Evolutionary conservation across 305 asterid genomes (phyloP), one percentile per base, ranked within the genome.

Genomic region (Fraxinus velutina): DNA sequence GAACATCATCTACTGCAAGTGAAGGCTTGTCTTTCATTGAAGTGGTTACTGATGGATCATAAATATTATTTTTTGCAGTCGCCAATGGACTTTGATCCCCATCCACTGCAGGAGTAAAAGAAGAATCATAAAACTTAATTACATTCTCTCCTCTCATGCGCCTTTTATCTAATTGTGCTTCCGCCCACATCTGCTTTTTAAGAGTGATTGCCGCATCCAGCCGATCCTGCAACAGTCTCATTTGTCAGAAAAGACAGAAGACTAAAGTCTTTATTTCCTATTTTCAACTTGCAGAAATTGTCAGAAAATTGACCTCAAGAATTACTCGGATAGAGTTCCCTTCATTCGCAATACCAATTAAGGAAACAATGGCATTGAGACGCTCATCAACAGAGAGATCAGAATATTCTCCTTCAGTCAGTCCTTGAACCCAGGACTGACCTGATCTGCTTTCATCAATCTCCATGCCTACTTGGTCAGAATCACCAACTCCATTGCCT

Each of bases 181-280:
- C 98, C n/a, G 99, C 96, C 99, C 97, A 96, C 98, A 96, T 96
- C 86, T 94, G 99, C 87, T 94, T 96, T 83, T 94, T 96, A 62
- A 96, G 91, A 79, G 96, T 89, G 88, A 82, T 92, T 32, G 97
- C 98, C 74, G 97, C 96, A 88, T 96, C 99, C 88, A 94, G 88
- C 75, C 99, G 96, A 44, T 93, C 99, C 99, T 96, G 93, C 84
- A 92, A 86, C 81, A 85, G 81, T 76, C 60, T 50, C 76, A 79
- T 52, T 57, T 27, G 39, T 80, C 78, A 84, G 85, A 86, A 74
- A 42, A 50, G 2, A 83, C 57, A 30, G 34, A 60, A 81, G 15
- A 75, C 29, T 17, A 72, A 75, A 79, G 42, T 55, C 78, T 36
- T 32, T 21, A 34, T 50, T 79, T 52, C 47, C 72, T 60, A 33